These are phyloP conservation scores for Abortiporus biennis DNA, from an alignment of 1,284 basidiomycete species.

Conservation along the genomic window DNA sequence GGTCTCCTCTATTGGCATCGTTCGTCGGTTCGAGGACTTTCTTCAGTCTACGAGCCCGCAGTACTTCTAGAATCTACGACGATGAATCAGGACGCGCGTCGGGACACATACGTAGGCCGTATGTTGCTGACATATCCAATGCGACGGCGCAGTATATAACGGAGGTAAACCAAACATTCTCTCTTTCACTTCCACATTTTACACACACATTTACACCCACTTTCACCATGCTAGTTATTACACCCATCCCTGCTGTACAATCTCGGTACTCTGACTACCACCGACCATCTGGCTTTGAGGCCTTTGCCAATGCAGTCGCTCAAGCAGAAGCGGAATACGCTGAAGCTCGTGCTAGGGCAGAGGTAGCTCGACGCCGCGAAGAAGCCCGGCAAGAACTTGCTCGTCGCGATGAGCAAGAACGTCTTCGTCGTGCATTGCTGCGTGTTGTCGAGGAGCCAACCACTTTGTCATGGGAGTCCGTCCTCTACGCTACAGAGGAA, in stretches of 20 bases:
- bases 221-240: neutral
- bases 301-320: neutral
- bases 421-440: too few species aligned
- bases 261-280: slow-evolving; percentile 1
- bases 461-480: too few species aligned
- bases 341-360: neutral
- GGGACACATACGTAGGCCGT: too few species aligned
- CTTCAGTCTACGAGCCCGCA: too few species aligned
- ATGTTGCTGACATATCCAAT: too few species aligned
- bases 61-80: too few species aligned
- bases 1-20: neutral
- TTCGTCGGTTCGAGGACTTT: too few species aligned
- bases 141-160: slow-evolving; percentile 2
- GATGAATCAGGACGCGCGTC: too few species aligned
- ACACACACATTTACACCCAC: neutral
- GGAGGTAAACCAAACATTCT: neutral
- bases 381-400: too few species aligned
- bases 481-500: too few species aligned
- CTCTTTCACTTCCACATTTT: slow-evolving; percentile 1
- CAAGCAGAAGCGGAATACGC: neutral
- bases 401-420: too few species aligned
- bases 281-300: neutral
- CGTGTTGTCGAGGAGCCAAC: neutral
- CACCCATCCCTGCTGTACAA: neutral
- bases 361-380: neutral